Conservation (phyloP, 2,329 filamentous ascomycete species). For the Colletotrichum incanum region DNA sequence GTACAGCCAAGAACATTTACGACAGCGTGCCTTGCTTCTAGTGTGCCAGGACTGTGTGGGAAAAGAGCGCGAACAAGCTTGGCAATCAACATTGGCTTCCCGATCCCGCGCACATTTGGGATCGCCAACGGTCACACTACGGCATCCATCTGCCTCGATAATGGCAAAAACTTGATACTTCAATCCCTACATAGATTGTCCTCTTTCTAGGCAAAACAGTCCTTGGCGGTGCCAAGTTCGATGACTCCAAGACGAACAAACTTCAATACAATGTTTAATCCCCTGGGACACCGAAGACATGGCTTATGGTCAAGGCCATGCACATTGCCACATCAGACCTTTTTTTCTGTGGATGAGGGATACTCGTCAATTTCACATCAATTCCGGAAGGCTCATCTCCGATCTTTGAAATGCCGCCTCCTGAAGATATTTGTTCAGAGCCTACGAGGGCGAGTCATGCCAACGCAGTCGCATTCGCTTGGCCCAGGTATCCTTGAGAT, state of each 20-base stretch:
- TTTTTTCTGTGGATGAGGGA: not conserved
- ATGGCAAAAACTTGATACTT: too few species aligned
- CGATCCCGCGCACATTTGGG: too few species aligned
- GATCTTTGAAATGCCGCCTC: not conserved
- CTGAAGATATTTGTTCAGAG: not conserved
- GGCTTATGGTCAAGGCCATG: not conserved
- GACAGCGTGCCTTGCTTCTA: not conserved
- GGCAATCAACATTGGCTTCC: too few species aligned
- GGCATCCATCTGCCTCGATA: too few species aligned
- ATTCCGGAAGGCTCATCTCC: not conserved
- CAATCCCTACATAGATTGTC: too few species aligned
- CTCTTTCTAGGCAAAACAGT: too few species aligned
- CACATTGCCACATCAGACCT: not conserved
- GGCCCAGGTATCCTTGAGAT: not conserved
- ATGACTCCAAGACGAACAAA: not conserved
- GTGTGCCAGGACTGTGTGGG: too few species aligned
- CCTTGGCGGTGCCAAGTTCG: too few species aligned
- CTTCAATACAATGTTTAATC: not conserved
- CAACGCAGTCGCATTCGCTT: not conserved
- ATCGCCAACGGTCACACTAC: too few species aligned
- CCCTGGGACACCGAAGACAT: too few species aligned
- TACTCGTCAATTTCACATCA: not conserved
- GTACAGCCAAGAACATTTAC: not conserved
- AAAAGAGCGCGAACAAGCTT: too few species aligned
- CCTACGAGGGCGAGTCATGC: not conserved